phyloP scores from a whole-genome alignment of 2,329 filamentous ascomycete genomes.

The Talaromyces sp. region DNA sequence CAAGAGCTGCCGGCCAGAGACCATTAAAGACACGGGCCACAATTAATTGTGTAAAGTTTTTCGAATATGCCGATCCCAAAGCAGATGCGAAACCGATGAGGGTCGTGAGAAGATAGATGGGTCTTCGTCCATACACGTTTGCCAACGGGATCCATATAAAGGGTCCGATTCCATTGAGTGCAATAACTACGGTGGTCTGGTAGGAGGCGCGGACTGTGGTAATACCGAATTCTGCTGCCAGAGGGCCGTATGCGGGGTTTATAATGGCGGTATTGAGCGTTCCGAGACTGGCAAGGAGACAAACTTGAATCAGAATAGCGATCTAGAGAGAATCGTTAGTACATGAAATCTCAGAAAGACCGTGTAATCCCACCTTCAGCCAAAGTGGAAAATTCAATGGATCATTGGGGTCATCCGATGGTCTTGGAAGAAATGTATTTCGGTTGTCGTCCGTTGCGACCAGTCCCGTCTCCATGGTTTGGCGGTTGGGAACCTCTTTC shows the following conservation, averaged over 20 bases:
- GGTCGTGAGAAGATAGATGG: not conserved
- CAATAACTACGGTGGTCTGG: not conserved
- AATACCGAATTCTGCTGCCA: not conserved
- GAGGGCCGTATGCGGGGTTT: not conserved
- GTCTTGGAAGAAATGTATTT: not conserved
- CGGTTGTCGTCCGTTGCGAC: not conserved
- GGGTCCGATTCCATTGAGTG: not conserved
- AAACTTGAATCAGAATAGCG: not conserved
- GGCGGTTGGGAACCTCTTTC: not conserved
- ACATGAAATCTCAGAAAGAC: not conserved
- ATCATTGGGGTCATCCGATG: not conserved
- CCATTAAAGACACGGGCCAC: constrained; percentile 12
- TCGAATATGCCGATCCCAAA: constrained; percentile 1
- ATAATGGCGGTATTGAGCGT: not conserved
- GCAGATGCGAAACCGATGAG: not conserved
- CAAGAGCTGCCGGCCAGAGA: constrained; percentile 8
- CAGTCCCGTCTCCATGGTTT: not conserved
- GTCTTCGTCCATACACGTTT: not conserved
- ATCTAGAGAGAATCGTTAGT: not conserved
- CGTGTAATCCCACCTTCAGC: not conserved
- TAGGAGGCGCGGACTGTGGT: not conserved
- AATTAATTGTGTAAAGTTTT: constrained; percentile 8
- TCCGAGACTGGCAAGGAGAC: not conserved
- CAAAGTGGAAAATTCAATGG: not conserved
- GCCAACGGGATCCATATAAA: not conserved